These are phyloP conservation scores for Cystoisospora suis DNA, from an alignment of 169 alveolate genomes.

Conservation along the genomic window DNA sequence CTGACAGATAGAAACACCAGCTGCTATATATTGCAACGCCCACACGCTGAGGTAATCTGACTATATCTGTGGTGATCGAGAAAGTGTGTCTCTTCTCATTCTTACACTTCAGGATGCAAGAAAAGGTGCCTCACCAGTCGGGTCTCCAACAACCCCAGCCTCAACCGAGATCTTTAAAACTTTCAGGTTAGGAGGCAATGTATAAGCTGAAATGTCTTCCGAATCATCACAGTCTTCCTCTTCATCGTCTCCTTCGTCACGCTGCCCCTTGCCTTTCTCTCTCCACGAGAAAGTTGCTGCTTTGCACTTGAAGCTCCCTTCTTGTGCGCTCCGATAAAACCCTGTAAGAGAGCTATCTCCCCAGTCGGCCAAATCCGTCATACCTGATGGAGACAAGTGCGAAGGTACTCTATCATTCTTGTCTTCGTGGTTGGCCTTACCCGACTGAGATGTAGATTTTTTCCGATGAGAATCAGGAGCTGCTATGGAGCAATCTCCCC, in stretches of 20 bases:
- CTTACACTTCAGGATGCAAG: too few species aligned
- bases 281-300: conserved; percentile 3
- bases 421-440: too few species aligned
- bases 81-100: too few species aligned
- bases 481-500: too few species aligned
- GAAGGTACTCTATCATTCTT: too few species aligned
- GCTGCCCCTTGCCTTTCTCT: too few species aligned
- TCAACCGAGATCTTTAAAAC: neutral
- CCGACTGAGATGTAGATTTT: too few species aligned
- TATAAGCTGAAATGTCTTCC: neutral
- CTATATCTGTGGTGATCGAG: too few species aligned
- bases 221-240: neutral
- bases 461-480: too few species aligned
- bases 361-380: neutral
- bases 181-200: neutral
- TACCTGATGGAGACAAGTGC: neutral
- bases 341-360: neutral
- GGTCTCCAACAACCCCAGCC: neutral
- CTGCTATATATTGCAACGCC: too few species aligned
- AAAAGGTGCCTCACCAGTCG: neutral
- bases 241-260: neutral
- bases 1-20: too few species aligned
- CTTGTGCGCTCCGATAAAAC: neutral
- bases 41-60: too few species aligned
- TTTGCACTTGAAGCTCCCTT: neutral